Conservation (phyloP, 2,329 filamentous ascomycete genomes). For the Aspergillus japonicus region DNA sequence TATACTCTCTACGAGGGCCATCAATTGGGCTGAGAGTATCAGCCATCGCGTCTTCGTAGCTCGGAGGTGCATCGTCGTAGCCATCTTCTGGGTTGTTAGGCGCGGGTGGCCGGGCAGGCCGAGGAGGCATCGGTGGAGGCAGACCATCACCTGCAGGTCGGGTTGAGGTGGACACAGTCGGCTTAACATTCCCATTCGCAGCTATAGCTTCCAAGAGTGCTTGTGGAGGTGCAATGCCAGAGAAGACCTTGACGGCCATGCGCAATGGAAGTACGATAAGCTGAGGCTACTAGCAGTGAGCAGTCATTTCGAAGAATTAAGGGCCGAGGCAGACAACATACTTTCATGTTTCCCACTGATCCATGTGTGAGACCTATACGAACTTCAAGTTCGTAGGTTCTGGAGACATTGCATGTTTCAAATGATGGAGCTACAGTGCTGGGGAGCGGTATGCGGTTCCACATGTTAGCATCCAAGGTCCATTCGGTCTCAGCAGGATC, state of each 20-base stretch:
- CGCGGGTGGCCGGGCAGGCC: conserved; percentile 30
- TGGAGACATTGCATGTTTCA: conserved; percentile 79
- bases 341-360: conserved; percentile 52
- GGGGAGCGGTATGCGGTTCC: conserved; percentile 71
- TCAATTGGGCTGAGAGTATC: conserved; percentile 72
- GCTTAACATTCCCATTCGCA: conserved; percentile 26
- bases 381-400: conserved; percentile 80
- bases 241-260: conserved; percentile 78
- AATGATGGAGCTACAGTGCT: conserved; percentile 87
- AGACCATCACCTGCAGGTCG: conserved; percentile 22
- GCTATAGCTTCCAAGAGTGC: conserved; percentile 69
- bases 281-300: conserved; percentile 56
- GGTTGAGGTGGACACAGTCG: conserved; percentile 18
- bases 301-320: conserved; percentile 1
- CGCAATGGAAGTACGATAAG: conserved; percentile 74
- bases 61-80: conserved; percentile 79
- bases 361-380: conserved; percentile 76
- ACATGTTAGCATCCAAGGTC: conserved; percentile 67
- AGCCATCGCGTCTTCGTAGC: conserved; percentile 90
- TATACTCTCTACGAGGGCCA: conserved; percentile 59
- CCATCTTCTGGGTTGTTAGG: conserved; percentile 24
- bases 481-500: conserved; percentile 66
- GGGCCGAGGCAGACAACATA: conserved; percentile 31
- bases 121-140: conserved; percentile 44
- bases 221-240: conserved; percentile 78